A percentile compares a stretch with the other conserved stretches of the same genome.
phyloP scores from a whole-genome alignment of 306 rosid species.

The Vicia sativa region DNA sequence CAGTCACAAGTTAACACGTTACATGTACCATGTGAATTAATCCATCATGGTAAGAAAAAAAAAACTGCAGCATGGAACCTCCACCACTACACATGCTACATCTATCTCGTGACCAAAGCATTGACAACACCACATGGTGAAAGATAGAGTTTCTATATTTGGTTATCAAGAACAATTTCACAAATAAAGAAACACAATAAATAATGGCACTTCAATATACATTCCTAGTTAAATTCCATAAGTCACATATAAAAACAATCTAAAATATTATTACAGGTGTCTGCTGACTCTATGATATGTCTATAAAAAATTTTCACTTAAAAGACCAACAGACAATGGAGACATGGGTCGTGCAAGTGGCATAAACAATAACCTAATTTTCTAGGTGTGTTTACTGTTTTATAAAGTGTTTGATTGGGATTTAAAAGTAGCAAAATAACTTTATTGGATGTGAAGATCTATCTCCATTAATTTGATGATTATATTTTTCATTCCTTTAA shows the following conservation, averaged over 20 bases:
- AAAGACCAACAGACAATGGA: conserved; percentile 40
- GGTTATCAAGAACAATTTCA: conserved; percentile 5
- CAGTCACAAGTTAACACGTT: background rate
- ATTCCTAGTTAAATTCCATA: conserved; percentile 36
- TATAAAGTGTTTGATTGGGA: conserved; percentile 25
- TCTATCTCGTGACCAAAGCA: conserved; percentile 40
- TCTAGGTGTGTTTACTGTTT: conserved; percentile 30
- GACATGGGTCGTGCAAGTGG: conserved; percentile 41
- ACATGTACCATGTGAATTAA: conserved; percentile 11
- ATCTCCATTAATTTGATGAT: background rate
- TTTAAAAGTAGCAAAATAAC: conserved; percentile 32
- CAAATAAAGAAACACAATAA: conserved; percentile 6
- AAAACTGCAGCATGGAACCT: conserved; percentile 20
- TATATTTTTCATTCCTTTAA: conserved; percentile 33
- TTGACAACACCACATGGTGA: conserved; percentile 38
- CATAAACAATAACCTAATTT: conserved; percentile 24
- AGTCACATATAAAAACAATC: conserved; percentile 5
- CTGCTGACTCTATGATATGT: conserved; percentile 28
- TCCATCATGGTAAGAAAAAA: background rate
- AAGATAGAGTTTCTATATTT: conserved; percentile 34
- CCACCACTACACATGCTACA: conserved; percentile 25
- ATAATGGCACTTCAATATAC: background rate
- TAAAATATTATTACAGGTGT: conserved; percentile 29
- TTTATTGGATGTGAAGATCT: conserved; percentile 39
- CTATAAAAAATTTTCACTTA: conserved; percentile 21